Evolutionary conservation across 2,329 filamentous ascomycete species (phyloP).

Genomic region (Epichloe elymi): DNA sequence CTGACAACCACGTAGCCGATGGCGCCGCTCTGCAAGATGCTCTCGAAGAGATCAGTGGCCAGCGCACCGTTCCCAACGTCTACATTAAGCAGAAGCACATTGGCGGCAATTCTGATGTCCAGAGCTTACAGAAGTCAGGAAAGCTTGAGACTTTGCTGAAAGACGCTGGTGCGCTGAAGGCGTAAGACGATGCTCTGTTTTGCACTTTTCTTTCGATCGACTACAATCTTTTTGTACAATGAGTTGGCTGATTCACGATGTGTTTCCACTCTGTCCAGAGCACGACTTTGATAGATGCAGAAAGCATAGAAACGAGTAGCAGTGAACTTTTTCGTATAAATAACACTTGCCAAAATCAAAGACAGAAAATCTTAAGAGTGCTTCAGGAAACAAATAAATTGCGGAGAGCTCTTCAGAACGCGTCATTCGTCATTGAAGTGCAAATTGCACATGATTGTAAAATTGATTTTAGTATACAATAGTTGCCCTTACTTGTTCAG

Average conservation of each 20-base stretch:
- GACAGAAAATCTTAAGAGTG: too few relatives aligned
- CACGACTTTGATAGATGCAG: constrained; percentile 3
- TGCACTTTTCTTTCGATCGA: not conserved
- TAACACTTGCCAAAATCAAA: not conserved
- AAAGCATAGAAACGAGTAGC: not conserved
- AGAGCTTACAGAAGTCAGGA: constrained; percentile 36
- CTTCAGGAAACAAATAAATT: too few relatives aligned
- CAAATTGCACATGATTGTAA: too few relatives aligned
- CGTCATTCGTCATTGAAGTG: not conserved
- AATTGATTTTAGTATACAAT: constrained; percentile 1
- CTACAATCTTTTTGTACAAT: not conserved
- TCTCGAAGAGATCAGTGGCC: constrained; percentile 64
- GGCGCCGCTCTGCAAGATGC: constrained; percentile 72
- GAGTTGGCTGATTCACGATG: constrained; percentile 1
- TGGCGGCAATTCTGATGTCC: constrained; percentile 86
- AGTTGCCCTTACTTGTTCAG: not conserved
- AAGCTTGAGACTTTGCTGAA: constrained; percentile 28
- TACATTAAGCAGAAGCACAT: constrained; percentile 88
- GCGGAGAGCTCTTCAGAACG: too few relatives aligned
- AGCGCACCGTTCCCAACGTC: constrained; percentile 90
- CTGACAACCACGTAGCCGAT: constrained; percentile 46
- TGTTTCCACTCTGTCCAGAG: not conserved
- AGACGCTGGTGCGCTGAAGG: constrained; percentile 29
- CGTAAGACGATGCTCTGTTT: constrained; percentile 18
- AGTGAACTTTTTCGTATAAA: not conserved